These are phyloP conservation scores for Diutina siamensis DNA, from an alignment of 1,139 yeast genomes.

Conservation along the genomic window DNA sequence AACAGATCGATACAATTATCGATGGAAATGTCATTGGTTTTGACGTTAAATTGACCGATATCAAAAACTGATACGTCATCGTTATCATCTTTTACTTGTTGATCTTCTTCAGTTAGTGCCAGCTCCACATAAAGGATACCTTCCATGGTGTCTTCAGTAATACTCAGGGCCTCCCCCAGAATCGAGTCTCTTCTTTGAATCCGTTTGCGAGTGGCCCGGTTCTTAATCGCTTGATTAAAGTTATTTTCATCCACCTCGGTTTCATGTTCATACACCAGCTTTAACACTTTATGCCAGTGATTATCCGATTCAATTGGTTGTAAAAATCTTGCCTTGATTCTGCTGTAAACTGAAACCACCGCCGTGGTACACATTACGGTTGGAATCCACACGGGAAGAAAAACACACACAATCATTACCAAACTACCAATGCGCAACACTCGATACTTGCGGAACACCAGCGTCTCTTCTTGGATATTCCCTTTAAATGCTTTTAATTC, in stretches of 20 bases:
- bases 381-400: conserved; percentile 46
- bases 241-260: conserved; percentile 23
- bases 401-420: conserved; percentile 19
- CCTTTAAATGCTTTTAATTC: conserved; percentile 8
- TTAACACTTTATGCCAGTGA: conserved; percentile 26
- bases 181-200: conserved; percentile 25
- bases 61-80: conserved; percentile 1
- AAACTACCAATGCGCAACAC: conserved; percentile 20
- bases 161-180: conserved; percentile 31
- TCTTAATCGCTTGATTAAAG: conserved; percentile 21
- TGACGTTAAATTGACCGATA: conserved; percentile 15
- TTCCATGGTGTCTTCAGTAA: conserved; percentile 29
- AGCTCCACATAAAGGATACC: conserved; percentile 30
- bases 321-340: conserved; percentile 20
- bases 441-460: conserved; percentile 21
- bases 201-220: conserved; percentile 19
- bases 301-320: conserved; percentile 14
- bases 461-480: conserved; percentile 30
- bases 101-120: conserved; percentile 9
- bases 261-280: conserved; percentile 21
- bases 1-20: conserved; percentile 13
- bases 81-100: conserved; percentile 9
- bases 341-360: conserved; percentile 25
- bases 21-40: conserved; percentile 19
- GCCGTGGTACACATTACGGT: conserved; percentile 32